Evolutionary conservation across 2,329 filamentous ascomycete species (phyloP).

Genomic region (Penicillium sp.): DNA sequence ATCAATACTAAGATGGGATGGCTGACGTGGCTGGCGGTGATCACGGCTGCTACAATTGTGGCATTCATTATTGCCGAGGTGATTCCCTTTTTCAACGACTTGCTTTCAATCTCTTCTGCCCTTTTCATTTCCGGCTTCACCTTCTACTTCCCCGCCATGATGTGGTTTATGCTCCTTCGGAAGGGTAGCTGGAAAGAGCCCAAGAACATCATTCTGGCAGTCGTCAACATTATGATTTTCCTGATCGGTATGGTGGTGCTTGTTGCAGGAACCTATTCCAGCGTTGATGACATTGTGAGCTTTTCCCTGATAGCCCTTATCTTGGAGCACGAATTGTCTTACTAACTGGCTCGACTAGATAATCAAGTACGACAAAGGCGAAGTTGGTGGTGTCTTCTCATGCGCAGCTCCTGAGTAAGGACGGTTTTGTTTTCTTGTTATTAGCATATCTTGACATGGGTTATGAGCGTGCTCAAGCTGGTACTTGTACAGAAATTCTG

Average conservation of each 20-base stretch:
- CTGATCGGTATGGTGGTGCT: slow-evolving; percentile 71
- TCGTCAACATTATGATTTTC: slow-evolving; percentile 67
- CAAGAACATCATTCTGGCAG: slow-evolving; percentile 50
- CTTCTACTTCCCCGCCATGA: slow-evolving; percentile 61
- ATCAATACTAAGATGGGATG: slow-evolving; percentile 34
- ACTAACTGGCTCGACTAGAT: slow-evolving; percentile 37
- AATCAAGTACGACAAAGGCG: slow-evolving; percentile 60
- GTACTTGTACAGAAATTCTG: neutral
- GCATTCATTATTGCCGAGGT: slow-evolving; percentile 82
- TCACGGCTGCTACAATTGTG: slow-evolving; percentile 62
- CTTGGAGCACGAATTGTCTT: neutral
- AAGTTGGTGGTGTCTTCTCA: slow-evolving; percentile 66
- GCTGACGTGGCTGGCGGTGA: slow-evolving; percentile 29
- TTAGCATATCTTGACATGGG: neutral
- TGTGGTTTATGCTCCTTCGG: slow-evolving; percentile 28
- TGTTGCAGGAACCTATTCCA: slow-evolving; percentile 72
- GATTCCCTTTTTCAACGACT: slow-evolving; percentile 78
- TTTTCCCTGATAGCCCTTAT: neutral
- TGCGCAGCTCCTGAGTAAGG: slow-evolving; percentile 47
- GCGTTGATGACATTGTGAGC: slow-evolving; percentile 36
- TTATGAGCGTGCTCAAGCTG: slow-evolving; percentile 4
- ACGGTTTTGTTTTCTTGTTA: neutral
- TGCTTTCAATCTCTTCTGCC: slow-evolving; percentile 49
- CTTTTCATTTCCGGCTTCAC: slow-evolving; percentile 87
- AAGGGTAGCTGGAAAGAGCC: slow-evolving; percentile 21